These are phyloP conservation scores for Erythrophleum ivorense DNA, from an alignment of 331 rosid species.

Conservation along the genomic window DNA sequence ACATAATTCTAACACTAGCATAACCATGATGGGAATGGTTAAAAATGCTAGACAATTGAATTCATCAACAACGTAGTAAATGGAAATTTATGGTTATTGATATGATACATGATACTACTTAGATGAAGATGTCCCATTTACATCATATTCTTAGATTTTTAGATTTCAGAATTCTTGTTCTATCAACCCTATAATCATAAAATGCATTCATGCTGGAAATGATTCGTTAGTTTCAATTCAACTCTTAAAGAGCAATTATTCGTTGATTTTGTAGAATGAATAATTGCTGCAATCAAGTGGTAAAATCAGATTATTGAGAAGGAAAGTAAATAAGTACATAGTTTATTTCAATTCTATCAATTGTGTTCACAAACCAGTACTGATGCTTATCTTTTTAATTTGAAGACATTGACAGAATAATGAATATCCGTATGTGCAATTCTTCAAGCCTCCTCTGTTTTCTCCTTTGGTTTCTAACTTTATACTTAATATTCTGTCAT, in stretches of 20 bases:
- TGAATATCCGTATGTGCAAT: background rate
- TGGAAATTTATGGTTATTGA: background rate
- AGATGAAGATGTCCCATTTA: background rate
- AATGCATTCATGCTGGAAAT: background rate
- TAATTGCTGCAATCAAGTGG: background rate
- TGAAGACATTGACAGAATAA: constrained; percentile 15
- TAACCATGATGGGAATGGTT: background rate
- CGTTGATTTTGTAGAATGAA: constrained; percentile 1
- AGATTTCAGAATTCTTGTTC: background rate
- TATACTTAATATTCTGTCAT: constrained; percentile 6
- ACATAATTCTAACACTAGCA: background rate
- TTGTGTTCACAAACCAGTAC: constrained; percentile 23
- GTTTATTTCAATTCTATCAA: constrained; percentile 4
- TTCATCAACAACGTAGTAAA: background rate
- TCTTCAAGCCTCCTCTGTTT: background rate
- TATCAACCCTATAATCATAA: constrained; percentile 9
- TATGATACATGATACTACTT: background rate
- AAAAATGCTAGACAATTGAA: constrained; percentile 5
- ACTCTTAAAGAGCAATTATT: constrained; percentile 3
- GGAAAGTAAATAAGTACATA: background rate
- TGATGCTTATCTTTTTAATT: constrained; percentile 7
- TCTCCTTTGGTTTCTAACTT: constrained; percentile 5
- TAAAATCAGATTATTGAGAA: background rate
- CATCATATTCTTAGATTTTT: background rate
- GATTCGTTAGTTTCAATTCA: constrained; percentile 18